A percentile compares a stretch with the other conserved stretches of the same genome.
Conservation (phyloP, 1,284 basidiomycete genomes). For the Ceratobasidium sp. region DNA sequence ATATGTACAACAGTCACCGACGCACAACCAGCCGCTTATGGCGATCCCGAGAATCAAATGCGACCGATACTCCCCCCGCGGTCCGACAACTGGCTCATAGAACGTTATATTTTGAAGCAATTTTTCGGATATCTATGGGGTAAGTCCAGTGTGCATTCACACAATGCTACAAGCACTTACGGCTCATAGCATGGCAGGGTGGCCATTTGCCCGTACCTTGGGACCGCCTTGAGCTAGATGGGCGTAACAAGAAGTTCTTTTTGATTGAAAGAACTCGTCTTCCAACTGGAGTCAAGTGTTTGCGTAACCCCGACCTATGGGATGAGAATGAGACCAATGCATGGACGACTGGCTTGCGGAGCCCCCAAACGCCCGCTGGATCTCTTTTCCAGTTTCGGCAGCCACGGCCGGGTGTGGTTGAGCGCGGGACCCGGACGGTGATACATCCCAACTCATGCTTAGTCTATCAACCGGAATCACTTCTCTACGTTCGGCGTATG, state of each 20-base stretch:
- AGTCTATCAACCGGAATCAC: neutral
- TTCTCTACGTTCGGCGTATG: neutral
- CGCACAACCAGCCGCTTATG: neutral
- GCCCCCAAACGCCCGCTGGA: neutral
- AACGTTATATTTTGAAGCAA: neutral
- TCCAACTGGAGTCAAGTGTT: neutral
- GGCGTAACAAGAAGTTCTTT: neutral
- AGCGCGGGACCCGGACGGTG: neutral
- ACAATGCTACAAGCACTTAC: neutral
- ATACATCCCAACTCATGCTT: constrained; percentile 6
- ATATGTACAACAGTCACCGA: neutral
- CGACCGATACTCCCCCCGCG: neutral
- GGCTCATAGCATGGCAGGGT: constrained; percentile 1
- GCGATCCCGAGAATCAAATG: neutral
- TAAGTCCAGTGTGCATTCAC: neutral
- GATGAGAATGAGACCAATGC: neutral
- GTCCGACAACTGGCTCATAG: neutral
- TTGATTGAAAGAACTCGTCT: neutral
- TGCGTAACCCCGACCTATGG: neutral
- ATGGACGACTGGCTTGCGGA: neutral
- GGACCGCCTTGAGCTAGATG: constrained; percentile 1
- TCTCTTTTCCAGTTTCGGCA: constrained; percentile 8
- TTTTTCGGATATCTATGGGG: constrained; percentile 14
- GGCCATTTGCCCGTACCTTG: neutral
- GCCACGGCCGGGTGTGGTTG: neutral